Conservation (phyloP, 2,329 filamentous ascomycete species). For the Ophiosphaerella narmari region DNA sequence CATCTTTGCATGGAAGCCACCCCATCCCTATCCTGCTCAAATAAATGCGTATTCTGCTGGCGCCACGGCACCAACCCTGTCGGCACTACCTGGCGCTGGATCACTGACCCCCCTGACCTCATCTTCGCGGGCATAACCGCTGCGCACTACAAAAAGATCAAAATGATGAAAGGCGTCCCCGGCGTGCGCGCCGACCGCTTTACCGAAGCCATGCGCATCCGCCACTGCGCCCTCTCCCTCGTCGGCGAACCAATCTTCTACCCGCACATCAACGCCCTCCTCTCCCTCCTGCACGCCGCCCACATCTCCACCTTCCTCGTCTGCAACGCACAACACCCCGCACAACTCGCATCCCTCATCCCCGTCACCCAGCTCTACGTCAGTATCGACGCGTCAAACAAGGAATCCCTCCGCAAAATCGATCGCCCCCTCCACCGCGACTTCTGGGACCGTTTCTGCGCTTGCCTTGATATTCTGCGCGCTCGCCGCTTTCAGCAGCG, state of each 20-base stretch:
- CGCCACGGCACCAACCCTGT: constrained; percentile 96
- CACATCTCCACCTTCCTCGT: constrained; percentile 93
- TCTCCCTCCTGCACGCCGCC: constrained; percentile 79
- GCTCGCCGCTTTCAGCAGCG: constrained; percentile 83
- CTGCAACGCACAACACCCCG: constrained; percentile 95
- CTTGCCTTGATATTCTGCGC: constrained; percentile 86
- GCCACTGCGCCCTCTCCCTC: constrained; percentile 88
- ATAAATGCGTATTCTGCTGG: constrained; percentile 99
- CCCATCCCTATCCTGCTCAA: constrained; percentile 91
- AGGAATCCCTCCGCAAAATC: constrained; percentile 83
- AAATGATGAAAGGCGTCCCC: constrained; percentile 92
- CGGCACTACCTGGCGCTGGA: constrained; percentile 95
- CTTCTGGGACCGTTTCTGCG: constrained; percentile 95
- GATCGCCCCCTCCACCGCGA: constrained; percentile 91
- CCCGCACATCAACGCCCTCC: constrained; percentile 92
- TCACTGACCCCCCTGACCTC: constrained; percentile 85
- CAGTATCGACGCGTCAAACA: constrained; percentile 91
- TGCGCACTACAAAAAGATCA: constrained; percentile 96
- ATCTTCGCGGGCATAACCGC: constrained; percentile 91
- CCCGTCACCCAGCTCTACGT: constrained; percentile 96
- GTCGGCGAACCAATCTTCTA: constrained; percentile 99
- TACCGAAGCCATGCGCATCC: constrained; percentile 87
- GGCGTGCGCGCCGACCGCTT: constrained; percentile 92
- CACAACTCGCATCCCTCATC: constrained; percentile 79
- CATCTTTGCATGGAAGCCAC: constrained; percentile 99